phyloP scores from a whole-genome alignment of 2,329 filamentous ascomycete genomes.

The Cytospora chrysosperma region DNA sequence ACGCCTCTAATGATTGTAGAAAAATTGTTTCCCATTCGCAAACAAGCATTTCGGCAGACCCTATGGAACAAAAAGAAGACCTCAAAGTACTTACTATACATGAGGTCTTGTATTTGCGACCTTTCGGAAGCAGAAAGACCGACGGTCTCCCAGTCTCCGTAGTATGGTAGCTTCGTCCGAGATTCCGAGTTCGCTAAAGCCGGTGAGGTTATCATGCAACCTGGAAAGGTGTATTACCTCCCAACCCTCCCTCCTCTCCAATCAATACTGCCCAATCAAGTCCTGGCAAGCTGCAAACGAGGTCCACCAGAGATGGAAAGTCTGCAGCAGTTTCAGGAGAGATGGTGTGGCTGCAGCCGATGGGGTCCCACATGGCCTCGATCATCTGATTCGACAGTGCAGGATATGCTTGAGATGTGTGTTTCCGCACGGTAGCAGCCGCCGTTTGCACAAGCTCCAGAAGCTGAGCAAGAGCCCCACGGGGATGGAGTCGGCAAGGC shows the following conservation, averaged over 20 bases:
- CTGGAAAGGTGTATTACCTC: no score
- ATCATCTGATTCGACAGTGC: constrained; percentile 24
- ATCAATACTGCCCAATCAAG: background rate
- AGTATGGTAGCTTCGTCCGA: background rate
- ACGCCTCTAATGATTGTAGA: no score
- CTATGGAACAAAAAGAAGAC: no score
- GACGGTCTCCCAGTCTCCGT: no score
- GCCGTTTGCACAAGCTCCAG: background rate
- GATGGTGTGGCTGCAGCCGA: constrained; percentile 10
- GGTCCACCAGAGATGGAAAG: background rate
- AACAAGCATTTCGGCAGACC: no score
- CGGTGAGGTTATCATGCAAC: background rate
- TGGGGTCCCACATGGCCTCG: constrained; percentile 15
- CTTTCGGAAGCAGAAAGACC: background rate
- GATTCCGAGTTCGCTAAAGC: background rate
- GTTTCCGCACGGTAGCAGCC: constrained; percentile 21
- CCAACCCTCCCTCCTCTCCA: no score
- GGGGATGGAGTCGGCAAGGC: background rate
- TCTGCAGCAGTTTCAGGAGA: background rate
- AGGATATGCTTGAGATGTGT: background rate
- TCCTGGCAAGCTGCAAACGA: background rate
- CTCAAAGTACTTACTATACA: no score
- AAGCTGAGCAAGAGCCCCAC: background rate
- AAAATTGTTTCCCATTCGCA: no score
- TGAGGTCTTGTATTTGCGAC: background rate